Conservation (phyloP, 176 grass and related monocot species). For the Coix lacrymajobi region DNA sequence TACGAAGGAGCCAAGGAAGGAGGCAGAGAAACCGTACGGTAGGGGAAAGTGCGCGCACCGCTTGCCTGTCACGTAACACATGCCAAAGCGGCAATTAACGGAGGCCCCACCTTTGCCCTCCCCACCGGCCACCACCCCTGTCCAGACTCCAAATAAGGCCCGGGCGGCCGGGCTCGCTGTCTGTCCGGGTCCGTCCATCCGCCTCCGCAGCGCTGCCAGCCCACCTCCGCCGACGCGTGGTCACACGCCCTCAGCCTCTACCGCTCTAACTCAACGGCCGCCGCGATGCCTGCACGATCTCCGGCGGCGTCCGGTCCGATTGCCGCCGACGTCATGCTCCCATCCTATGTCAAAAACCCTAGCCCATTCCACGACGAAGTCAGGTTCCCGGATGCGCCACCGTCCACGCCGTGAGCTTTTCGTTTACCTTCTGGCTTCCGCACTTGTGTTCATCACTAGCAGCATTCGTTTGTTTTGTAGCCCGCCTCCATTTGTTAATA, state of each 20-base stretch:
- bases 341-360: background rate
- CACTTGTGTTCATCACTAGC: background rate
- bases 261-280: background rate
- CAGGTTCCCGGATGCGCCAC: background rate
- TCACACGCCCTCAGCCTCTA: too few species aligned
- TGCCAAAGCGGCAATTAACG: slow-evolving; percentile 10
- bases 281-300: background rate
- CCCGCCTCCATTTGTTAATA: background rate
- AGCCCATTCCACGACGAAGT: background rate
- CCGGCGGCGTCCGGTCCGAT: background rate
- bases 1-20: background rate
- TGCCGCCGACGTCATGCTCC: background rate
- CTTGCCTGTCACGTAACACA: slow-evolving; percentile 27
- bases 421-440: background rate
- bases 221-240: background rate
- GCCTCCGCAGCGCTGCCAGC: background rate
- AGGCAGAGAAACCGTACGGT: background rate
- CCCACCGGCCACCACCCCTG: background rate
- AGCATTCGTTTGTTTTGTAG: background rate
- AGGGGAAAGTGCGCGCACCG: slow-evolving; percentile 11
- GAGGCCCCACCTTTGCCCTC: background rate
- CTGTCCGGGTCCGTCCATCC: background rate
- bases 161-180: too few species aligned
- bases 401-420: background rate
- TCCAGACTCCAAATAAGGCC: background rate